Evolutionary conservation across 768 basidiomycete species (phyloP).

Genomic region (Suillus americanus): DNA sequence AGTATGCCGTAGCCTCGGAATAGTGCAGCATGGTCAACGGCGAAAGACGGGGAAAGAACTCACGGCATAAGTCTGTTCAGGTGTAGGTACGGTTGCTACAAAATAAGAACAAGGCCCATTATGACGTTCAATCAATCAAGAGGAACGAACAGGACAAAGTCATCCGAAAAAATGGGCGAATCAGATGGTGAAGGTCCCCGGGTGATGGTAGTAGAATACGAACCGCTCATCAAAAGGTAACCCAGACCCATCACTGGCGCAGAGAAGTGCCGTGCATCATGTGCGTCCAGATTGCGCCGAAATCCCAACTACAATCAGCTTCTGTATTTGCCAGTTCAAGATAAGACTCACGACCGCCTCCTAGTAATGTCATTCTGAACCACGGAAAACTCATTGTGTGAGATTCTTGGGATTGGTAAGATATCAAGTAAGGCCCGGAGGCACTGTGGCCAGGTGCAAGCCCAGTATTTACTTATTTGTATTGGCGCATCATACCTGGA

Average conservation of each 20-base stretch:
- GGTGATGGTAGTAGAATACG: constrained; percentile 19
- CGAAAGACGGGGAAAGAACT: constrained; percentile 13
- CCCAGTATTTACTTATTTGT: constrained; percentile 1
- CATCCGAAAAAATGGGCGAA: constrained; percentile 10
- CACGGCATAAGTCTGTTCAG: constrained; percentile 36
- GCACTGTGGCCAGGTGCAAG: neutral
- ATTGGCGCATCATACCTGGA: constrained; percentile 2
- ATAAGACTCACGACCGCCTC: constrained; percentile 46
- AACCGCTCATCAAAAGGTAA: constrained; percentile 62
- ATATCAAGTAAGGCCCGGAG: neutral
- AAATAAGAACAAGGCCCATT: constrained; percentile 8
- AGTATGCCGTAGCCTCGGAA: neutral
- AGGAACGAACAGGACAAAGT: neutral
- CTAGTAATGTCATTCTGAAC: constrained; percentile 48
- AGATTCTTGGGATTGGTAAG: neutral
- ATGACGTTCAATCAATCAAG: neutral
- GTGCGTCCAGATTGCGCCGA: neutral
- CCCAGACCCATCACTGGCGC: constrained; percentile 53
- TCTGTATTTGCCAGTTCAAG: neutral
- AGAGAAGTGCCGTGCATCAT: neutral
- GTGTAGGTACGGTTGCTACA: constrained; percentile 35
- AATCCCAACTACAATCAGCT: neutral
- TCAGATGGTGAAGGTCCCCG: constrained; percentile 7
- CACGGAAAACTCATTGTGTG: constrained; percentile 54
- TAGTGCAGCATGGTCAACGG: neutral